Evolutionary conservation across 805 yeast species (phyloP).

Genomic region (Tetrapisispora pingtungensis): DNA sequence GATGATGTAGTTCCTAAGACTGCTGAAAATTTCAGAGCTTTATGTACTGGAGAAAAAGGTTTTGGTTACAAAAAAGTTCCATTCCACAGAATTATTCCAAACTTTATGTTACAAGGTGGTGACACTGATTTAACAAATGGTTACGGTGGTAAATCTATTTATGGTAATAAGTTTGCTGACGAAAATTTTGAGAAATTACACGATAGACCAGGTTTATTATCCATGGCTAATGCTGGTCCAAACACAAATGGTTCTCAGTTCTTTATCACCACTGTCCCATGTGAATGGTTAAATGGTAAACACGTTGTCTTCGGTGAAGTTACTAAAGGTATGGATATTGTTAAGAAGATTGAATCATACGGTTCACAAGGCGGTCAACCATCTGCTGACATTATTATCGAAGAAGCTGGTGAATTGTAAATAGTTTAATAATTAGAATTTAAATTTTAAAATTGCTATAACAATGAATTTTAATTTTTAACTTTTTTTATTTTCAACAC

Average conservation of each 20-base stretch:
- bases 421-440: not conserved
- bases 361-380: slow-evolving; percentile 66
- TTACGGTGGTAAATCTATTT: slow-evolving; percentile 84
- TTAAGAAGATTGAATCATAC: slow-evolving; percentile 48
- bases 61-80: slow-evolving; percentile 75
- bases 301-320: slow-evolving; percentile 77
- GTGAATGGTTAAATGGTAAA: slow-evolving; percentile 71
- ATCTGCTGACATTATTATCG: slow-evolving; percentile 52
- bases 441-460: too few species aligned
- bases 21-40: slow-evolving; percentile 70
- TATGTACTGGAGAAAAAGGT: slow-evolving; percentile 83
- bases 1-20: slow-evolving; percentile 57
- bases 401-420: slow-evolving; percentile 42
- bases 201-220: slow-evolving; percentile 69
- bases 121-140: slow-evolving; percentile 83
- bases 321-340: slow-evolving; percentile 50
- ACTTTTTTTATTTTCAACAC: too few species aligned
- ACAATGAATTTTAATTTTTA: not conserved
- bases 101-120: slow-evolving; percentile 96
- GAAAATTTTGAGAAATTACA: slow-evolving; percentile 64
- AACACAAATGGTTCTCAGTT: slow-evolving; percentile 89
- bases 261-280: slow-evolving; percentile 72
- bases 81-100: slow-evolving; percentile 91
- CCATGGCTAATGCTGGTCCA: slow-evolving; percentile 93
- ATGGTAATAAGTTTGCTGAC: slow-evolving; percentile 53